Base-by-base conservation (phyloP, 805 yeast genomes). In the Starmerella floris region DNA sequence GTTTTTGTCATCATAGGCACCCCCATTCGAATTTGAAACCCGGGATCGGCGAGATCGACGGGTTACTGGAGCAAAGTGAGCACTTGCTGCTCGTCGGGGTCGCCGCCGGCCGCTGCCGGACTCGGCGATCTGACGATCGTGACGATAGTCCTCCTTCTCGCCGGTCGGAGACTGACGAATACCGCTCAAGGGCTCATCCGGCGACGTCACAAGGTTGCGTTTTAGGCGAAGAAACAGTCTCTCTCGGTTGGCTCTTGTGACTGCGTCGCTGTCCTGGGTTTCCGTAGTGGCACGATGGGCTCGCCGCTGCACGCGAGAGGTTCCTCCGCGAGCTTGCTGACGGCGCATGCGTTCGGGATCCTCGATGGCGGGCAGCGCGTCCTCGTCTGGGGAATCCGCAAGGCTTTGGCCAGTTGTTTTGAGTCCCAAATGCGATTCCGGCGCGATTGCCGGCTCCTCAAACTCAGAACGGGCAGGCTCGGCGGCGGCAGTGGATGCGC, bases 131-230 rank as follows among this genome's bases (percentile, higher is more conserved):
- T 9, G 21, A 23, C 51, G 45, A 19, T 36, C 25, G 34, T 49
- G 52, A n/a, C 52, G 43, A 25, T 49, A 49, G 36, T 49, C 52
- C 34, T 49, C 52, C 2, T 17, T 23, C 5, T 46, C 48, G 5
- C 30, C 30, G 16, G 23, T 23, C 1, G 44, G 42, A 9, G 43
- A 34, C 23, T 49, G 44, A 10, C 52, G 43, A 15, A 49, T 20
- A 22, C 27, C 30, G 31, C 52, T 49, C 35, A 21, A 22, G 16
- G 4, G 21, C 26, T 21, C 20, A n/a, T 5, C 23, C 27, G 40
- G 21, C 5, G 26, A 51, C 50, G 35, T 51, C 52, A 26, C 58
- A 60, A 40, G 56, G 49, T 22, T 44, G 21, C 40, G 39, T 39
- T 42, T 34, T n/a, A 43, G 28, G n/a, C 26, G 34, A 3, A 44